Conservation (phyloP, 1,284 basidiomycete species). For the Fistulinella cinereoalba region DNA sequence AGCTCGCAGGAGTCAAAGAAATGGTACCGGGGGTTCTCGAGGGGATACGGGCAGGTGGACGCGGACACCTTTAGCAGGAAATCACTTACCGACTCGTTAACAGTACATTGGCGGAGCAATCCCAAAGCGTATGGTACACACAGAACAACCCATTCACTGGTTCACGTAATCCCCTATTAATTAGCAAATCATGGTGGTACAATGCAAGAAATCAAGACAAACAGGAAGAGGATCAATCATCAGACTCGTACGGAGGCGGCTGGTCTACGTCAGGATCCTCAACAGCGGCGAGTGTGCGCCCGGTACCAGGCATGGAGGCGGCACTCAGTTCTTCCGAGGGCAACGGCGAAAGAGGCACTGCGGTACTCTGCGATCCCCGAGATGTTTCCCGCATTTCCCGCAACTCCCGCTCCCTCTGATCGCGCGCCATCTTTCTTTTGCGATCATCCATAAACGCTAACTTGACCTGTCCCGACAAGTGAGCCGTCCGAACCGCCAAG, state of each 20-base stretch:
- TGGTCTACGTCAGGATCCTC: constrained; percentile 14
- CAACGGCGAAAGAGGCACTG: background rate
- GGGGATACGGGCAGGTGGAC: too few relatives aligned
- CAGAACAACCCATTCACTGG: too few relatives aligned
- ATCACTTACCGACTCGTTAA: too few relatives aligned
- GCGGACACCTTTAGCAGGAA: too few relatives aligned
- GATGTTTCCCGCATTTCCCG: constrained; percentile 36
- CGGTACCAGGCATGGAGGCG: constrained; percentile 22
- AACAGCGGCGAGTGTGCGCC: constrained; percentile 15
- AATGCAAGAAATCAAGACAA: background rate
- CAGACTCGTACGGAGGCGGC: constrained; percentile 25
- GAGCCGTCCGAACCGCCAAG: too few relatives aligned
- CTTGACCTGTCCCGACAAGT: constrained; percentile 71
- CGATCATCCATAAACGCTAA: constrained; percentile 75
- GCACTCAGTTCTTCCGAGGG: background rate
- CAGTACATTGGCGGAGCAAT: too few relatives aligned
- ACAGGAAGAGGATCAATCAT: constrained; percentile 1
- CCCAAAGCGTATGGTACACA: too few relatives aligned
- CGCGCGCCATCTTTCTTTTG: constrained; percentile 47
- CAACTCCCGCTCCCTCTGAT: constrained; percentile 55
- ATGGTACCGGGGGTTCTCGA: too few relatives aligned
- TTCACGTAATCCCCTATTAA: background rate
- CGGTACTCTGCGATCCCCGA: background rate
- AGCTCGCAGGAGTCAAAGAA: too few relatives aligned
- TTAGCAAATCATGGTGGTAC: background rate